Evolutionary conservation across 768 basidiomycete species (phyloP), one percentile per base, ranked within the genome.

Genomic region (Xerocomellus amylosporus): DNA sequence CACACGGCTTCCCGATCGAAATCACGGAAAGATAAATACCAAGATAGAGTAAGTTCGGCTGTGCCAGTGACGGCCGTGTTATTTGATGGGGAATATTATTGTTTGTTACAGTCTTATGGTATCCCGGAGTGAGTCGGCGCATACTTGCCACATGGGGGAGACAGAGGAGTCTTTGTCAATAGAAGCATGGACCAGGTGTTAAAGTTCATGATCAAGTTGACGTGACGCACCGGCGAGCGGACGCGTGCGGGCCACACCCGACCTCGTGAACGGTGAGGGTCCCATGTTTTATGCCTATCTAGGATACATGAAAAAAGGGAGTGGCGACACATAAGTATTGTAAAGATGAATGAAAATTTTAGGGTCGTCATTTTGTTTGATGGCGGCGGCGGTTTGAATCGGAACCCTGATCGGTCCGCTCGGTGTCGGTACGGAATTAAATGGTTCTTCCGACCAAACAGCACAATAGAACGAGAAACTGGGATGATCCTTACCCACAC

Each of bases 251-350:
- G 55, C n/a, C 60, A 59, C 56, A 58, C 55, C 54, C 40, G 9
- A 20, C 45, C 50, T 49, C 41, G 53, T 19, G n/a, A n/a, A n/a
- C n/a, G n/a, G n/a, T n/a, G 51, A 47, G 40, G 46, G 43, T 31
- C 33, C 33, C 28, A 24, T 2, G 40, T 31, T 14, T 28, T n/a
- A 31, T 58, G 34, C 64, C 58, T 14, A 60, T 55, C 58, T 54
- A 41, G 63, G 63, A 43, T 64, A 64, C n/a, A 64, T 66, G 61
- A 64, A 64, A 58, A 46, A 51, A 14, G 26, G 39, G 49, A 51
- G 46, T 34, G 52, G 34, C 53, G 46, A 52, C 46, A 50, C 20
- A 50, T 47, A 51, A 49, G 4, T 31, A 9, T 14, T 34, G 28
- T 30, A 30, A 30, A 41, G 48, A 19, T 15, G 43, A 28, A 30